phyloP scores from a whole-genome alignment of 306 rosid genomes.

The Sicyos edulis region DNA sequence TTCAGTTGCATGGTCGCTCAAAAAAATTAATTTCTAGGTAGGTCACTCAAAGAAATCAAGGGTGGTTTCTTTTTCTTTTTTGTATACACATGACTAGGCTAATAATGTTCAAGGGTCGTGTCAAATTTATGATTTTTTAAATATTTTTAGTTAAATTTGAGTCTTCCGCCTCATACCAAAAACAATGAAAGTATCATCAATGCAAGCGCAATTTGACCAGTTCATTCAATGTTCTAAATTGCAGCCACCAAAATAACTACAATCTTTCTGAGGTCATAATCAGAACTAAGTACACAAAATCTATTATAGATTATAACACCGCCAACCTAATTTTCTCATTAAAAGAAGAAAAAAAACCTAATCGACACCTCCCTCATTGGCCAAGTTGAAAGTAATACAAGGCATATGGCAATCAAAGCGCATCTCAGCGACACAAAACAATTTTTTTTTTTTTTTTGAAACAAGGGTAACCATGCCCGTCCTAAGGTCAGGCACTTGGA shows the following conservation, averaged over 20 bases:
- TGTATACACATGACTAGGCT: too few relatives aligned
- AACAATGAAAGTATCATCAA: not conserved
- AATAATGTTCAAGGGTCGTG: too few relatives aligned
- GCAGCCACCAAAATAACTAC: not conserved
- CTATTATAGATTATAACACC: not conserved
- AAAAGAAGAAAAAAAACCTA: not conserved
- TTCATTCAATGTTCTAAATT: not conserved
- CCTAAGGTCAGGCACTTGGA: too few relatives aligned
- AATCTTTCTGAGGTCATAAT: too few relatives aligned
- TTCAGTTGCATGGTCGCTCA: too few relatives aligned
- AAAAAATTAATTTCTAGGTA: too few relatives aligned
- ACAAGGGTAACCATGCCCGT: too few relatives aligned
- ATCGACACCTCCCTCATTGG: not conserved
- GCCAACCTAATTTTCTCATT: constrained; percentile 5
- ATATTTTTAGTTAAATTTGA: too few relatives aligned
- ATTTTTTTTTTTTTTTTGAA: too few relatives aligned
- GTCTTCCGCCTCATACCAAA: not conserved
- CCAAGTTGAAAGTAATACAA: not conserved
- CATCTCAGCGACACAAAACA: not conserved
- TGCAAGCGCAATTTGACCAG: not conserved
- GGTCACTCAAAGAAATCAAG: too few relatives aligned
- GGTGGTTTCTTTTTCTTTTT: too few relatives aligned
- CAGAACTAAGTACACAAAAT: not conserved
- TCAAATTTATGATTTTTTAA: too few relatives aligned
- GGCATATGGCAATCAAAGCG: not conserved